Conservation (phyloP, 2,329 filamentous ascomycete genomes). For the Ascocoryne sarcoides region DNA sequence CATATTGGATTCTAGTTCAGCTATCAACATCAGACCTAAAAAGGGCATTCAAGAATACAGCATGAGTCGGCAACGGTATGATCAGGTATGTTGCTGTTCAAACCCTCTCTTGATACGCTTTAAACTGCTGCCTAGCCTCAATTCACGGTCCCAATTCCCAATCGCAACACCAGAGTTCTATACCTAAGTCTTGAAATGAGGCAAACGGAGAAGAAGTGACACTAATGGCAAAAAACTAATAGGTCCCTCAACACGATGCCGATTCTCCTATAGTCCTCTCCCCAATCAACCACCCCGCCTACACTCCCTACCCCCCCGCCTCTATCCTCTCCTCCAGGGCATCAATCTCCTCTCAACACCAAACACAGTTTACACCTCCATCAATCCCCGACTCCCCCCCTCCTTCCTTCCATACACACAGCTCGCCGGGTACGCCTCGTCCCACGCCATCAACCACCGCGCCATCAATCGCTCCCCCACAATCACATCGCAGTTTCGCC, state of each 20-base stretch:
- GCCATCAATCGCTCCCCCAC: not conserved
- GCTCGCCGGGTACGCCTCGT: slow-evolving; percentile 15
- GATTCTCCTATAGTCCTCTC: not conserved
- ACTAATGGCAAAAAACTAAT: no score
- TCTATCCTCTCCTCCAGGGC: not conserved
- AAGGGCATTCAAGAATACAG: no score
- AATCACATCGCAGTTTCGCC: slow-evolving; percentile 4
- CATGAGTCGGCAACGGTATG: not conserved
- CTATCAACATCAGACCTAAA: no score
- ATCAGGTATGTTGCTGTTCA: not conserved
- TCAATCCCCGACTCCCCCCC: slow-evolving; percentile 21
- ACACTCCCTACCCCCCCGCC: not conserved
- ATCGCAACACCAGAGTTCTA: no score
- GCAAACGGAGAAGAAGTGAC: no score
- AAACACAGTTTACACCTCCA: slow-evolving; percentile 2
- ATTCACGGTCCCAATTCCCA: no score
- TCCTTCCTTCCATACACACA: slow-evolving; percentile 20
- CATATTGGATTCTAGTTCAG: no score
- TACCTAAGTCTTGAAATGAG: no score
- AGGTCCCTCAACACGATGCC: not conserved
- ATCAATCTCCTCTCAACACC: not conserved
- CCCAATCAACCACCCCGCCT: not conserved
- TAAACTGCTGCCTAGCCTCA: not conserved
- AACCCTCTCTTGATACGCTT: no score
- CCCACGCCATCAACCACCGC: slow-evolving; percentile 14